Evolutionary conservation across 225 moss, liverwort and hornwort genomes (phyloP).

Genomic region (Bryoerythrophyllum caledonicum): DNA sequence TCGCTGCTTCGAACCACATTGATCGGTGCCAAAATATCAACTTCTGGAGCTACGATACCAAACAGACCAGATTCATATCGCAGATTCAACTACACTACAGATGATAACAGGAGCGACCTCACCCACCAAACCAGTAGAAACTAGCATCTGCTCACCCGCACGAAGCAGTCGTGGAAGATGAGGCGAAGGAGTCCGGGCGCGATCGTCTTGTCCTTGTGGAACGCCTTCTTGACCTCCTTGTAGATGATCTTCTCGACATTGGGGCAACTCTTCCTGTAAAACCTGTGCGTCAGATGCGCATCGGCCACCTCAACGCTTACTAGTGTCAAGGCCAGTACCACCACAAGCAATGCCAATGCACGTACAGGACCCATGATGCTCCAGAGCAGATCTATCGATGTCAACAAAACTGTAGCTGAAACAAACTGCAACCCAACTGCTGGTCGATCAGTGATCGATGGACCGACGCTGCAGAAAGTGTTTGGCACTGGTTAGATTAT

Average conservation of each 20-base stretch:
- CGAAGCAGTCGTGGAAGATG: conserved; percentile 48
- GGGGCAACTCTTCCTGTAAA: conserved; percentile 24
- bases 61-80: no score
- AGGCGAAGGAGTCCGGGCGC: conserved; percentile 41
- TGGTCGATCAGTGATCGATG: no score
- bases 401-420: no score
- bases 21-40: no score
- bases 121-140: no score
- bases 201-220: conserved; percentile 21
- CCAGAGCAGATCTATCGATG: no score
- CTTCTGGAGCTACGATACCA: no score
- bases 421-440: no score
- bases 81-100: no score
- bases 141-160: conserved; percentile 34
- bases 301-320: background rate
- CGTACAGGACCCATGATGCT: conserved; percentile 2
- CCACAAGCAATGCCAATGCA: background rate
- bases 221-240: conserved; percentile 26
- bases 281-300: conserved; percentile 25
- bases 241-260: conserved; percentile 37
- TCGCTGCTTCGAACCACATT: no score
- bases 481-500: rapidly evolving
- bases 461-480: background rate
- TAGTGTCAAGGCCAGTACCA: background rate
- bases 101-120: no score